Evolutionary conservation across 2,329 filamentous ascomycete species (phyloP), one percentile per base, ranked within the genome.

Genomic region (Fusarium avenaceum): DNA sequence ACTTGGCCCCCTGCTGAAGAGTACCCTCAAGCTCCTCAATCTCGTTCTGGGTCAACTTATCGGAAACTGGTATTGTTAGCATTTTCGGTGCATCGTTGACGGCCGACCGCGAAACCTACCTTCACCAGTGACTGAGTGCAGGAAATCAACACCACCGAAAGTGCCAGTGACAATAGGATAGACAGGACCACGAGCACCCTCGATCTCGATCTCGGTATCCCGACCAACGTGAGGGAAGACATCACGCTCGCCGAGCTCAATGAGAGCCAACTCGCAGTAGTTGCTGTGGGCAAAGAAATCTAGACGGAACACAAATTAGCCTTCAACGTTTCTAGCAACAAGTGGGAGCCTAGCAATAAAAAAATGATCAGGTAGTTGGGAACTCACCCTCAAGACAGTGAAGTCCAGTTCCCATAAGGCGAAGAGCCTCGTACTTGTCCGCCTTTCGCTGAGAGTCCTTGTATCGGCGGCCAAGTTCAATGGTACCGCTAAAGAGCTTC

Each of bases 271-370:
- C 78, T 97, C 94, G 15, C 86, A 89, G 80, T 97, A 97, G 84
- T 97, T 97, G 77, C 93, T 96, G 81, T 97, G 95, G 17, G 94
- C 95, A 54, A 94, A 90, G 81, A 90, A 98, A 77, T 97, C 94
- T 87, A 54, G 20, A 40, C 13, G 7, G 22, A 35, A 19, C 7
- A 42, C 17, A 44, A 53, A 24, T 74, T 47, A 73, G 65, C 52
- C 32, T 33, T 7, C 11, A 7, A n/a, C 39, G 13, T 10, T 15
- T 19, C n/a, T 32, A 14, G n/a, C 15, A 20, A 44, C 6, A 15
- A 32, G 17, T 7, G 43, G 9, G 8, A 20, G 22, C n/a, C 19
- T n/a, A 20, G 42, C 26, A 33, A 20, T 9, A 22, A 22, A 35
- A 24, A 24, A 24, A 26, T 7, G 35, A 6, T 7, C 9, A 57